Conservation (phyloP, 495 filamentous ascomycete genomes). For the Aspergillus sclerotiicarbonarius region DNA sequence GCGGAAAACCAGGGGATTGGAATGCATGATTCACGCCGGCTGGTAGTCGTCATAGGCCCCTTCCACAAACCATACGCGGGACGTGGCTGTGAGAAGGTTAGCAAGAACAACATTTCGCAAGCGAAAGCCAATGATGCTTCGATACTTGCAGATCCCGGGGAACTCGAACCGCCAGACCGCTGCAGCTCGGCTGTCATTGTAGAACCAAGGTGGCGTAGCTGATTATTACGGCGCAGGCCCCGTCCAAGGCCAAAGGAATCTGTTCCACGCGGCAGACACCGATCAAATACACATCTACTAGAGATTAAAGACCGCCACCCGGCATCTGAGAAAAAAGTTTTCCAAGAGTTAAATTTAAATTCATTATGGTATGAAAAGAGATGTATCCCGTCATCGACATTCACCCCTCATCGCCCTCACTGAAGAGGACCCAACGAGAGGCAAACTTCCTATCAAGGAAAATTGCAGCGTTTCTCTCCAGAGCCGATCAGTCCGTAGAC, state of each 20-base stretch:
- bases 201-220: no score
- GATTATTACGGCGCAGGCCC: no score
- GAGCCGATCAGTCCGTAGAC: conserved; percentile 49
- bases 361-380: not conserved
- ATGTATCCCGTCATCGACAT: conserved; percentile 71
- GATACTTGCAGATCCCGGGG: no score
- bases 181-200: no score
- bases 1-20: not conserved
- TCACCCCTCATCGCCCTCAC: conserved; percentile 63
- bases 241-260: no score
- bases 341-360: not conserved
- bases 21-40: not conserved
- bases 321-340: no score
- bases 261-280: no score
- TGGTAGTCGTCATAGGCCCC: not conserved
- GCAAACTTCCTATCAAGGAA: conserved; percentile 67
- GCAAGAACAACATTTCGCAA: not conserved
- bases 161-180: no score
- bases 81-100: not conserved
- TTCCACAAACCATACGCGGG: not conserved
- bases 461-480: conserved; percentile 47
- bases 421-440: conserved; percentile 61
- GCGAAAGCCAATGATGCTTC: not conserved
- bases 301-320: no score
- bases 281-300: no score